Percentiles rank a stretch among this genome's conserved stretches.
phyloP scores from a whole-genome alignment of 306 rosid species.

The Chamaecrista fasciculata region DNA sequence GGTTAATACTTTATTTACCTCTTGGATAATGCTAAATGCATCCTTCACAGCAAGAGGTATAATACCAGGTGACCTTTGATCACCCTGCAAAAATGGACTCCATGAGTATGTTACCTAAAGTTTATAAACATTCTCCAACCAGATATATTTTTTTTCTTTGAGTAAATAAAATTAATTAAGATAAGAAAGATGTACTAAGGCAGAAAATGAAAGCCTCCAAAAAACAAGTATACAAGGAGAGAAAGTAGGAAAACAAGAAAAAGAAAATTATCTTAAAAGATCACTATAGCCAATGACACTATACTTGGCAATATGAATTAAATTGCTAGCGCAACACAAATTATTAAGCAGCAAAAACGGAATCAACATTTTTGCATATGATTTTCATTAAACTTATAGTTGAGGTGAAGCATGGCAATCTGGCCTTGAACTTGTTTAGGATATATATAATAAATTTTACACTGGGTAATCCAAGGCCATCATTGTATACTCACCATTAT shows the following conservation, averaged over 20 bases:
- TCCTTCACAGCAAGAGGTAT: constrained; percentile 98
- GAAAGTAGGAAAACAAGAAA: background rate
- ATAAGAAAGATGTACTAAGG: background rate
- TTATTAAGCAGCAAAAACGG: constrained; percentile 1
- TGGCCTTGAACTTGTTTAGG: constrained; percentile 4
- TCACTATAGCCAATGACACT: constrained; percentile 2
- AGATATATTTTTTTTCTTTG: constrained; percentile 10
- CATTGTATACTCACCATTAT: constrained; percentile 3
- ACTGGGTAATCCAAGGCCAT: background rate
- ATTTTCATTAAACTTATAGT: background rate
- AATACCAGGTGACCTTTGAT: constrained; percentile 98
- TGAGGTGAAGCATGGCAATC: background rate
- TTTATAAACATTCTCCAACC: constrained; percentile 22
- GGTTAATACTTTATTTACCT: constrained; percentile 51
- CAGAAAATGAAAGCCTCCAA: background rate
- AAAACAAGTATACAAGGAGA: background rate
- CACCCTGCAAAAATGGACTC: constrained; percentile 68
- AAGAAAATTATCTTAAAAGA: background rate
- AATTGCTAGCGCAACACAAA: constrained; percentile 18
- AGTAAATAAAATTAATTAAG: background rate
- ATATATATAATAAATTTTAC: background rate
- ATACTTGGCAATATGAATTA: constrained; percentile 4
- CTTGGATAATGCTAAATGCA: constrained; percentile 98
- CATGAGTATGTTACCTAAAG: constrained; percentile 24
- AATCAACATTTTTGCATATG: constrained; percentile 12